Evolutionary conservation across 2,329 filamentous ascomycete species (phyloP), one percentile per base, ranked within the genome.

Genomic region (Ambrosiella cleistominuta): DNA sequence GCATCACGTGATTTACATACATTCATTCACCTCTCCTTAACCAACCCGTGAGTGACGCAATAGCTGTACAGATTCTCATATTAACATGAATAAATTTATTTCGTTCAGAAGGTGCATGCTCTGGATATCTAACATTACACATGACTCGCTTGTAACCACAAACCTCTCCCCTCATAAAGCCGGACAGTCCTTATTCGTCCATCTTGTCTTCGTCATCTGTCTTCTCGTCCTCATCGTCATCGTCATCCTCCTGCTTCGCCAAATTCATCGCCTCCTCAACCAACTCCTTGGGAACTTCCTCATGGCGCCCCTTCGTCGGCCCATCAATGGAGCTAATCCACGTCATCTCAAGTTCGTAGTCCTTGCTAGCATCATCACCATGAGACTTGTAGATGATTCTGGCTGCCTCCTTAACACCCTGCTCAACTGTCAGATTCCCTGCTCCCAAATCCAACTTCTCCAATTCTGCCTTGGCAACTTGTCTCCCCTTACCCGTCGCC

Each of bases 291-390:
- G 93, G 93, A 60, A 98, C 93, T 72, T 95, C 88, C 71, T 91
- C 79, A 69, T 98, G 93, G 66, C 84, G 82, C 62, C 93, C 93
- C 75, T 94, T 91, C 62, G 90, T 97, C 40, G 90, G 89, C 4
- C 90, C 91, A 63, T 86, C 81, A 53, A 82, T 72, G 57, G 79
- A 81, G 71, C 89, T 96, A 70, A 97, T 87, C 93, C 93, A 98
- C 61, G 88, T 95, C 89, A 98, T 94, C 76, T 98, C 93, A 61
- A 98, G 77, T 81, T 98, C 93, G 67, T 97, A 98, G 64, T 97
- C 93, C 78, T 98, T 98, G 74, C 97, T 93, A 76, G 97, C 97
- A 78, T 91, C 97, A 71, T 98, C 93, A 71, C 97, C 93, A 69
- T 98, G 93, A 54, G 91, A 90, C 61, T 95, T 82, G 70, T 96